Conservation (phyloP, 352 stramenopile genomes). For the Aphanomyces stellatus region DNA sequence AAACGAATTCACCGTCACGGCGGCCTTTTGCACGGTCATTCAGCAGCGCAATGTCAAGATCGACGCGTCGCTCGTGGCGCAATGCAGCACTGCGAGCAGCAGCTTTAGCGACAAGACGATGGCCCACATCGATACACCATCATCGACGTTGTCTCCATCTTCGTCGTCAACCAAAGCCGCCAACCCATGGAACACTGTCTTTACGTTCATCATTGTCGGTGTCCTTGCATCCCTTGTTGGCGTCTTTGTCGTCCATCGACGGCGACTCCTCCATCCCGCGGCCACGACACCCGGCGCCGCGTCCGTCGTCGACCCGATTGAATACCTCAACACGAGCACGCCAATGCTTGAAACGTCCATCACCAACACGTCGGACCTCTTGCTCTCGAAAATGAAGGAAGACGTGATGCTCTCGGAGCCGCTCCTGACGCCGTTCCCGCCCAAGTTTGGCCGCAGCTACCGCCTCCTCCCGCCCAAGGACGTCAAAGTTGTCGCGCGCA, state of each 20-base stretch:
- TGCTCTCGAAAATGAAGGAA: background rate
- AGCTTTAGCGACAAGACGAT: no score
- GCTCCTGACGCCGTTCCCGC: conserved; percentile 9
- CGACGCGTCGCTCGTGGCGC: background rate
- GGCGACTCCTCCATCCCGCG: background rate
- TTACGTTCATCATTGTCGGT: background rate
- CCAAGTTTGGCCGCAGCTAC: background rate
- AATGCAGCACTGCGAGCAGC: no score
- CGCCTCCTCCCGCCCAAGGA: background rate
- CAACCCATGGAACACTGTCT: background rate
- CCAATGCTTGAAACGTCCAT: background rate
- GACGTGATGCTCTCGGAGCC: background rate
- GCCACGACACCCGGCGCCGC: background rate
- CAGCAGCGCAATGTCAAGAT: background rate
- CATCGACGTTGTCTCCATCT: background rate
- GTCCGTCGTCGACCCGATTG: background rate
- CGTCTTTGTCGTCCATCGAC: background rate
- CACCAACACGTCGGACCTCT: no score
- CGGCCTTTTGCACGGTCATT: background rate
- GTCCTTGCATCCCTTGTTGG: background rate
- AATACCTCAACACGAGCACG: background rate
- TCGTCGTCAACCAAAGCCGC: background rate
- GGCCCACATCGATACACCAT: background rate
- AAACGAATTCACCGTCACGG: background rate
- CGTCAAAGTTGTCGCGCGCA: background rate